Base-by-base conservation (phyloP, 2,329 filamentous ascomycete species). In the Pseudodiploospora longispora region DNA sequence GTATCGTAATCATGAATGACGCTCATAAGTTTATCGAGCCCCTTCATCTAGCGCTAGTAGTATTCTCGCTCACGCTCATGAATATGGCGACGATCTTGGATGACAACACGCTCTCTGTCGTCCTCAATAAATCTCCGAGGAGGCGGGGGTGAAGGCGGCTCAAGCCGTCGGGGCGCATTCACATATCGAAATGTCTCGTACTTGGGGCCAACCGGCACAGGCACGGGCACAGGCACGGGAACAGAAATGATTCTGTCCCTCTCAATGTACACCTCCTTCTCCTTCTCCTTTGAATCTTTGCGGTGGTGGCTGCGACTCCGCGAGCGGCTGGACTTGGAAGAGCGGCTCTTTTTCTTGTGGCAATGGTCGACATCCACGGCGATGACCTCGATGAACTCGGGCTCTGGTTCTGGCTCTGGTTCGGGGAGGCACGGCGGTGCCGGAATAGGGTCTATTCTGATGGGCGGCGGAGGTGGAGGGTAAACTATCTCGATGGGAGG, bases 121-220 rank as follows among this genome's bases (percentile, higher is more conserved):
- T 48, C 62, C 47, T 46, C 50, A 19, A 60, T 63, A 59, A 55
- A 61, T 50, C 52, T 63, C 53, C 47, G 54, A 41, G 52, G 54
- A 34, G 57, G 55, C 47, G 56, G 49, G 7, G 55, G 52, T 36
- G 62, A 60, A 48, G 66, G 52, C 38, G 59, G 51, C 36, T 59
- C 34, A 36, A 49, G 51, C 27, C 67, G 59, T 41, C 68, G 61
- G 28, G 72, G 67, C 1, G 69, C 71, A 46, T 77, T 72, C 40
- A 78, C 66, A 51, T 77, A 76, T 6, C 75, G 71, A 53, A 65
- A 78, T 30, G 71, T 72, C 33, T 75, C 73, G 49, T 69, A 69
- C 47, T 59, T 53, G 32, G 63, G 63, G 52, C 63, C 65, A 29
- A 58, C 57, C 40, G 60, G 62, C 12, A 67, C 64, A 1, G 64